Base-by-base conservation (phyloP, 305 asterid genomes). In the Fraxinus albicans region DNA sequence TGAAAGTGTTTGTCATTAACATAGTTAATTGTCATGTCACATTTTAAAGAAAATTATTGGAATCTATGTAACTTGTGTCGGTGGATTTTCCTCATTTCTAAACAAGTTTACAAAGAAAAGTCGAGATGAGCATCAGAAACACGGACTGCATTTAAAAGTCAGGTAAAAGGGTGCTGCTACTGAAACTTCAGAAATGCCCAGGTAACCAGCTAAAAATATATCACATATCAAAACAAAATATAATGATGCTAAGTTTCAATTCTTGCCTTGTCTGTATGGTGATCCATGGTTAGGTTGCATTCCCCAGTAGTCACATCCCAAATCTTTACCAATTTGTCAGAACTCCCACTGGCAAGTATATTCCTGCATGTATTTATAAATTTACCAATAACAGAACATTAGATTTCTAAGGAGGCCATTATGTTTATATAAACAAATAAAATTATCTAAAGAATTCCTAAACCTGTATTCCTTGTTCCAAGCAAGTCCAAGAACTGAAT, bases 401-500 rank as follows among this genome's bases (percentile, higher is more conserved):
- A 82, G 21, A 38, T 8, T 81, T 36, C 76, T 1, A 76, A 78
- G 73, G 73, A 65, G 73, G 58, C 9, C 84, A 69, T 3, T 1
- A 2, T 6, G 15, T 35, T 25, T 65, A 4, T 21, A 23, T n/a
- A 17, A 83, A 58, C 25, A 50, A 82, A 19, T 70, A 29, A 79
- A 75, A 82, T 40, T n/a, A 75, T 44, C 75, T 17, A 35, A 70
- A 74, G 75, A 82, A 44, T 77, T 36, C 77, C 65, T 77, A 63
- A 23, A 96, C 98, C 94, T 92, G 90, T 88, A 93, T 79, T 93
- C 97, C 87, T 92, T 93, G 87, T 96, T 96, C 99, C 98, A 96
- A 86, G 98, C 94, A 86, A 96, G 98, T 77, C 97, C 97, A 81
- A 96, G 97, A 80, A 93, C 95, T 73, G 97, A 85, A 87, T 90